phyloP scores from a whole-genome alignment of 1,139 yeast genomes.

The Lodderomyces theae region DNA sequence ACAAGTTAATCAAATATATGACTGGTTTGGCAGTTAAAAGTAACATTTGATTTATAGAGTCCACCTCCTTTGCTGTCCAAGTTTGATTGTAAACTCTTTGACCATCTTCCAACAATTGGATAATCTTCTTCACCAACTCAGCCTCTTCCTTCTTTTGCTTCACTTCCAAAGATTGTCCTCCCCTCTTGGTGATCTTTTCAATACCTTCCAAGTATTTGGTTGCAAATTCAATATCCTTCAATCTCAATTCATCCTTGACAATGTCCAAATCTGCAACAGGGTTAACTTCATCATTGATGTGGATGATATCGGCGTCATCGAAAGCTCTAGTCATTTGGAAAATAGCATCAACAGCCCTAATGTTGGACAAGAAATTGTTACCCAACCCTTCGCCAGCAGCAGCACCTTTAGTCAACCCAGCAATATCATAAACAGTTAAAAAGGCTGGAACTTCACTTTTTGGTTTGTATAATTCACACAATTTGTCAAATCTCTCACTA shows the following conservation, averaged over 20 bases:
- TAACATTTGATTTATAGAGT: slow-evolving; percentile 80
- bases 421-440: slow-evolving; percentile 94
- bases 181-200: slow-evolving; percentile 84
- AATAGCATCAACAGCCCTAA: slow-evolving; percentile 96
- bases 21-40: slow-evolving; percentile 94
- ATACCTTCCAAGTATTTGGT: slow-evolving; percentile 85
- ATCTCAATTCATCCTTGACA: slow-evolving; percentile 86
- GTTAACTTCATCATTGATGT: slow-evolving; percentile 96
- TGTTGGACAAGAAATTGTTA: slow-evolving; percentile 95
- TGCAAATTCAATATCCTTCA: slow-evolving; percentile 95
- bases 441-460: slow-evolving; percentile 88
- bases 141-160: slow-evolving; percentile 94
- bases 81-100: slow-evolving; percentile 87
- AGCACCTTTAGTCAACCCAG: slow-evolving; percentile 98
- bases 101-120: slow-evolving; percentile 73
- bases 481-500: slow-evolving; percentile 79
- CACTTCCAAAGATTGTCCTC: slow-evolving; percentile 94
- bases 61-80: slow-evolving; percentile 91
- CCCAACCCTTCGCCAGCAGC: slow-evolving; percentile 98
- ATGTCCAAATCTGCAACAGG: slow-evolving; percentile 95
- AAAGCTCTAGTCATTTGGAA: slow-evolving; percentile 98
- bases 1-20: slow-evolving; percentile 88
- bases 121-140: slow-evolving; percentile 71
- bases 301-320: slow-evolving; percentile 97
- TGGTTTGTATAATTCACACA: slow-evolving; percentile 74